Conservation (phyloP, 768 basidiomycete species). For the Hortiboletus flavorubellus region DNA sequence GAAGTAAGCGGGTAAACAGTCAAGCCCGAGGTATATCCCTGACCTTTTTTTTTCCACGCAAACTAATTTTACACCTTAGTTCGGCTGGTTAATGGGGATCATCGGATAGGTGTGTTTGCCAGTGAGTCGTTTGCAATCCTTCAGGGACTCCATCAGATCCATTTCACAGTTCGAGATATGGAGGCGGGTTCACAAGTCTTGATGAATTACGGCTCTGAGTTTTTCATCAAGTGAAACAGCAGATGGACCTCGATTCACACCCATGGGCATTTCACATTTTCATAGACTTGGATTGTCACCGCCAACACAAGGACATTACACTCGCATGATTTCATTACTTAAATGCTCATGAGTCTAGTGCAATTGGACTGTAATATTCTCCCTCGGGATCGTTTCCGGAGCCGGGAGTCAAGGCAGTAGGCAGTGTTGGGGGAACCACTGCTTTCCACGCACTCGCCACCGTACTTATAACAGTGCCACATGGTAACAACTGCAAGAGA, state of each 20-base stretch:
- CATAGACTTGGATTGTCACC: neutral
- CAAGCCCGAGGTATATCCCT: slow-evolving; percentile 39
- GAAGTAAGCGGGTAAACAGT: slow-evolving; percentile 37
- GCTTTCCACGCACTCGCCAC: neutral
- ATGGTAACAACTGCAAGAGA: neutral
- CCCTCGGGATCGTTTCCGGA: neutral
- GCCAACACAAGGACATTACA: neutral
- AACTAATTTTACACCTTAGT: slow-evolving; percentile 34
- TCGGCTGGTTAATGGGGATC: slow-evolving; percentile 60
- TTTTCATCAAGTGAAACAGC: slow-evolving; percentile 33
- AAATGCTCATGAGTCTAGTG: neutral
- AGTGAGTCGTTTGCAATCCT: slow-evolving; percentile 8
- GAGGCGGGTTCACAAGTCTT: slow-evolving; percentile 47
- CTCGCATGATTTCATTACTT: slow-evolving; percentile 1
- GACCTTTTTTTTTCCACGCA: neutral
- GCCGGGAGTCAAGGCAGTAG: neutral
- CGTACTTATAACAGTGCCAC: neutral
- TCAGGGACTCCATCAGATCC: neutral
- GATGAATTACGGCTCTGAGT: slow-evolving; percentile 54
- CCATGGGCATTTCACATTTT: neutral
- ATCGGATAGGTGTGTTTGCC: slow-evolving; percentile 57
- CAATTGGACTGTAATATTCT: neutral
- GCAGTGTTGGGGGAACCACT: neutral
- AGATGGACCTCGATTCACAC: neutral
- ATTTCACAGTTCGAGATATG: slow-evolving; percentile 36